phyloP scores from a whole-genome alignment of 2,329 filamentous ascomycete species.

The Dothidotthia symphoricarpi region DNA sequence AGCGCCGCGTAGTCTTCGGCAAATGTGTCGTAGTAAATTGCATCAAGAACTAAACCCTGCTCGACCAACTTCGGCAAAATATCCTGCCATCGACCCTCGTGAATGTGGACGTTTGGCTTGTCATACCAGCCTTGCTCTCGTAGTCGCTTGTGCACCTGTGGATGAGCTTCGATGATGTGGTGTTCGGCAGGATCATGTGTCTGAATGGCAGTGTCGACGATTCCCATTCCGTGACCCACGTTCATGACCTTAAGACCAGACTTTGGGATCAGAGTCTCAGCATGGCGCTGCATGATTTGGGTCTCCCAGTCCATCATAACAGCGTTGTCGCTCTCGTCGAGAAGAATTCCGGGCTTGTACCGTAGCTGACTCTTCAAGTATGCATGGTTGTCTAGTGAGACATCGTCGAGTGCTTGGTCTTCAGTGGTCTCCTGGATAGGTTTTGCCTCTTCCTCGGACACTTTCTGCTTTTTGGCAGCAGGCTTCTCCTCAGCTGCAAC shows the following conservation, averaged over 20 bases:
- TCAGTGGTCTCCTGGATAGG: conserved; percentile 25
- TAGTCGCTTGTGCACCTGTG: conserved; percentile 69
- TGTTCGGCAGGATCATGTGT: conserved; percentile 65
- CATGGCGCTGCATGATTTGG: conserved; percentile 77
- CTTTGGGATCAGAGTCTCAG: conserved; percentile 63
- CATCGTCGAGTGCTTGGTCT: conserved; percentile 32
- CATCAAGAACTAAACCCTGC: conserved; percentile 71
- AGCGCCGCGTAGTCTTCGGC: conserved; percentile 41
- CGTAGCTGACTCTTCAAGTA: conserved; percentile 36
- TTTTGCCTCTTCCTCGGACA: conserved; percentile 29
- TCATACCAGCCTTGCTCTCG: conserved; percentile 67
- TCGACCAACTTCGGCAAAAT: conserved; percentile 67
- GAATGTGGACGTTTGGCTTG: conserved; percentile 58
- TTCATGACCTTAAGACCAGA: conserved; percentile 71
- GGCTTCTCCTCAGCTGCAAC: conserved; percentile 25
- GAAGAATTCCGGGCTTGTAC: conserved; percentile 49
- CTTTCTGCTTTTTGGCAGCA: conserved; percentile 37
- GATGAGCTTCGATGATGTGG: conserved; percentile 85
- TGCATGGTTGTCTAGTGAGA: conserved; percentile 43
- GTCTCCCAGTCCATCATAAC: conserved; percentile 96
- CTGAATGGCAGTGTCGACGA: conserved; percentile 75
- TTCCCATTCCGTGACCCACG: conserved; percentile 89
- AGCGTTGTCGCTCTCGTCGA: conserved; percentile 74
- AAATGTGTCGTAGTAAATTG: conserved; percentile 51
- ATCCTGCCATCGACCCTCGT: conserved; percentile 78